Evolutionary conservation across 169 alveolate genomes (phyloP), one percentile per base, ranked within the genome.

Genomic region (Eimeria sp.): DNA sequence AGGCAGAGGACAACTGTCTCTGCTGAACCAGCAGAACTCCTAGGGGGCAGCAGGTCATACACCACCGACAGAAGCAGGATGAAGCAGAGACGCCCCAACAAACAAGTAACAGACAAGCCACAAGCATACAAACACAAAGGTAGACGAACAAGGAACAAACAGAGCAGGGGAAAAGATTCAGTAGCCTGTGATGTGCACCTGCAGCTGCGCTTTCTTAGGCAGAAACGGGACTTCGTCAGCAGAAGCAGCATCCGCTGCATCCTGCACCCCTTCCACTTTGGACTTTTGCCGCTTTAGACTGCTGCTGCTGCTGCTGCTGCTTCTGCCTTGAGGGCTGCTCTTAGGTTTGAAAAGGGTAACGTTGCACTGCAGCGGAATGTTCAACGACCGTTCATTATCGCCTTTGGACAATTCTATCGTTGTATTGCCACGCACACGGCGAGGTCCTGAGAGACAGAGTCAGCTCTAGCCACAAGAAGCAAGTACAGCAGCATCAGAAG

Each of bases 351-450:
- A 82, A 23, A 82, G 90, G 72, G 90, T 82, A 4, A 33, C 90
- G 49, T 56, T 82, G 90, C 90, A 82, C 46, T 82, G 90, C 30
- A 82, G 74, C 74, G 90, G 90, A 82, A 82, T 82, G 49, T 82
- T 52, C 56, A 82, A 33, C 18, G 52, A 49, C 25, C 54, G 4
- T 56, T 82, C 90, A 56, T 82, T 82, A n/a, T 27, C 74, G 43
- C 90, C 90, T 37, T 82, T 82, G n/a, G 90, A 27, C 54, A 56
- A 52, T 37, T 82, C 90, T 33, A 82, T 54, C 52, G 90, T 56
- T 25, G 90, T 74, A n/a, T 37, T 54, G 6, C 90, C 90, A 82
- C 90, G 90, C 90, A 82, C 74, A 23, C 90, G 90, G 3, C 90
- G 90, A 72, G 90, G 90, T 8, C 90, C 90, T 82, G 71, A 56